phyloP scores from a whole-genome alignment of 1,284 basidiomycete genomes.

The Leccinum subrobustum region DNA sequence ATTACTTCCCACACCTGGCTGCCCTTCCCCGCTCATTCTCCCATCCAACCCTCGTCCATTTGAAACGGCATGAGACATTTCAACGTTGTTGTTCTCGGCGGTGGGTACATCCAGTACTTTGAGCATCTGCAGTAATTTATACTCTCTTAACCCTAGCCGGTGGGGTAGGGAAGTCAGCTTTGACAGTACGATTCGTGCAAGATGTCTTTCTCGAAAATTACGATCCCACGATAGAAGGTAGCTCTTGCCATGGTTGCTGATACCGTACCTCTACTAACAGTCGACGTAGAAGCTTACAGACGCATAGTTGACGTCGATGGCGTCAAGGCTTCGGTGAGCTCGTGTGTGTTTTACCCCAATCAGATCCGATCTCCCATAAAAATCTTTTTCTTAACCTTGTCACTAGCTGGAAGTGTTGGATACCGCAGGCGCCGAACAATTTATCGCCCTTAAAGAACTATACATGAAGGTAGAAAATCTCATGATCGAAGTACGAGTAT shows the following conservation, averaged over 20 bases:
- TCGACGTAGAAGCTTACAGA: slow-evolving; percentile 43
- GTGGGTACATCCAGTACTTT: slow-evolving; percentile 39
- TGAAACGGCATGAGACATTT: slow-evolving; percentile 54
- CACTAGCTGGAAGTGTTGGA: slow-evolving; percentile 80
- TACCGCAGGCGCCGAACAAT: slow-evolving; percentile 89
- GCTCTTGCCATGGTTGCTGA: not conserved
- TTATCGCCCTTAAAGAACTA: slow-evolving; percentile 73
- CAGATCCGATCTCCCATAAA: slow-evolving; percentile 11
- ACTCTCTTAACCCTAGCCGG: slow-evolving; percentile 50
- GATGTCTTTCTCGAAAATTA: slow-evolving; percentile 75
- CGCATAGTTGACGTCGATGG: slow-evolving; percentile 62
- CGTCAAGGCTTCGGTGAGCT: slow-evolving; percentile 51
- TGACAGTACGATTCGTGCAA: slow-evolving; percentile 72
- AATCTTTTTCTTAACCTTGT: slow-evolving; percentile 14
- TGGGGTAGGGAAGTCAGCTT: slow-evolving; percentile 82
- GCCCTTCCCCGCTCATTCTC: slow-evolving; percentile 14
- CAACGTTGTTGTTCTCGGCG: slow-evolving; percentile 77
- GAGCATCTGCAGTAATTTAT: slow-evolving; percentile 8
- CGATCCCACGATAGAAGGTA: slow-evolving; percentile 83
- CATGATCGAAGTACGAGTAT: not conserved
- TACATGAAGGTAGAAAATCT: slow-evolving; percentile 63
- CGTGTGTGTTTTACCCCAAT: slow-evolving; percentile 21
- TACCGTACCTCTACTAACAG: slow-evolving; percentile 7
- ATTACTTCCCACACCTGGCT: slow-evolving; percentile 27
- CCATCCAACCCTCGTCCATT: slow-evolving; percentile 5